Evolutionary conservation across 306 rosid genomes (phyloP), one percentile per base, ranked within the genome.

Genomic region (Dryas drummondii): DNA sequence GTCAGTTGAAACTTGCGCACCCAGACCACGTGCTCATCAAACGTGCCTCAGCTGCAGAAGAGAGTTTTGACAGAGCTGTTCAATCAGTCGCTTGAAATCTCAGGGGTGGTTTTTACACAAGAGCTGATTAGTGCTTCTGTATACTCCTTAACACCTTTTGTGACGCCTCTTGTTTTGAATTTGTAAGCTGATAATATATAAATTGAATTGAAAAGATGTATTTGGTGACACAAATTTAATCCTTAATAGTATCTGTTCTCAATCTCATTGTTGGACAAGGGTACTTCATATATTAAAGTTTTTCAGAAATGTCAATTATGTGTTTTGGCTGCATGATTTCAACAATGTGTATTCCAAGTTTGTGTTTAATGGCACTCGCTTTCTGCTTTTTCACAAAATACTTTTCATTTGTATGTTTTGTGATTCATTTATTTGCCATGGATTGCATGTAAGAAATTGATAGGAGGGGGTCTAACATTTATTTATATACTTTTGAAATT

Each of bases 1-100:
- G 99, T 91, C 99, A 92, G 64, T 88, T 96, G 88, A 92, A 88
- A 86, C 91, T 96, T 77, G 72, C 96, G 9, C 97, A 92, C 87
- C 91, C 98, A 10, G 93, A 92, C 56, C 98, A 96, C 74, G 57
- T 86, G 45, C 97, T 96, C 19, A 90, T 96, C 61, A 96, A 92
- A 76, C 89, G 99, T 65, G 81, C 81, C 17, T 17, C 91, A 0
- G 41, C 83, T 13, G 98, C 99, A 3, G 99, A 96, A 82, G 98
- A 89, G 86, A 84, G 87, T 87, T 90, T 96, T 71, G 97, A 96
- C 72, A 85, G 91, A 76, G 98, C 99, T 16, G 81, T 90, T 67
- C 99, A 96, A 75, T 71, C 97, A 16, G 88, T 88, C 77, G 91
- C 87, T 66, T 90, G 84, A 82, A 69, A 83, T 80, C 79, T 65